Evolutionary conservation across 257 asterid species (phyloP), one percentile per base, ranked within the genome.

Genomic region (Gentiana dahurica): DNA sequence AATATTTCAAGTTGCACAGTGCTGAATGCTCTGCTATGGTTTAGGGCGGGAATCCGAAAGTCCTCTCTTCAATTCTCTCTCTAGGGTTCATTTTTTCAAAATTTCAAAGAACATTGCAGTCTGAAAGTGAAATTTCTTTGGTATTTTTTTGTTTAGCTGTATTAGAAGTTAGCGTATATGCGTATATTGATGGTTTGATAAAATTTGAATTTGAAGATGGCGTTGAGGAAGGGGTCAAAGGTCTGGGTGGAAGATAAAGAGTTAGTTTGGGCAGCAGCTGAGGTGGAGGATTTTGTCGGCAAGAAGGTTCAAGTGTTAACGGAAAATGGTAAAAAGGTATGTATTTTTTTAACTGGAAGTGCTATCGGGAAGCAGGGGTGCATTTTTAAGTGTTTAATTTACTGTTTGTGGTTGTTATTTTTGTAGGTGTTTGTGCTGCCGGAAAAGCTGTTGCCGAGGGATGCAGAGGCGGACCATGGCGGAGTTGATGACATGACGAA

Each of bases 401-500:
- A 49, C 51, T 45, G 34, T 48, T 11, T 36, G 57, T 55, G 49
- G 10, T 47, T 58, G 48, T 48, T 70, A 50, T 55, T 51, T 33
- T 0, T 45, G 47, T 52, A 91, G 98, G 82, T 83, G 39, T 63
- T 82, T 82, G 70, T 70, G 49, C 64, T 64, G 71, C 81, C 82
- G 66, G 97, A 85, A 66, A 85, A 78, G 71, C 59, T 92, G 81
- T 81, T 59, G 46, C 87, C 81, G 8, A 75, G 99, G 75, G 99
- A 92, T 58, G 85, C 66, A 57, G 97, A 92, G 68, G 75, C 79
- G 36, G 99, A 92, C 60, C 84, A 88, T n/a, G 95, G 97, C 60
- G 97, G 99, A 51, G 99, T 88, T 56, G 97, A 92, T 68, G 97
- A 92, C 55, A 88, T 92, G 99, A 90, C 95, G 49, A 90, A 92